Evolutionary conservation across 352 stramenopile species (phyloP).

Genomic region (Phytophthora hybrid): DNA sequence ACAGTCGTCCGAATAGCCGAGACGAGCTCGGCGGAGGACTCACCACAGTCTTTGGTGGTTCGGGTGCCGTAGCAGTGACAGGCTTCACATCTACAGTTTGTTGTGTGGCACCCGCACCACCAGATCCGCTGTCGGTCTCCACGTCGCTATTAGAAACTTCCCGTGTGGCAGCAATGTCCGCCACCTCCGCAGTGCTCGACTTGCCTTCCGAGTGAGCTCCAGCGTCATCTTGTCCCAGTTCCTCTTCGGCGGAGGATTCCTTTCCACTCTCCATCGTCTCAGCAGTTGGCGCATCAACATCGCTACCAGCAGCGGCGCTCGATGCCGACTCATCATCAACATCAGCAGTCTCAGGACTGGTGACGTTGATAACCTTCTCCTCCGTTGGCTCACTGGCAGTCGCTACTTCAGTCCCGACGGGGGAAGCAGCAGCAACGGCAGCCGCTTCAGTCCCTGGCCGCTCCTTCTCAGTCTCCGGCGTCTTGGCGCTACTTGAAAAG

Average conservation of each 20-base stretch:
- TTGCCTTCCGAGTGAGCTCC: not conserved
- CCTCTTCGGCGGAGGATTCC: not conserved
- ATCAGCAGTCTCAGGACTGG: not conserved
- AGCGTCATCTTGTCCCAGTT: not conserved
- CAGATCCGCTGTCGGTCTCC: not conserved
- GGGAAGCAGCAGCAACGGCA: not conserved
- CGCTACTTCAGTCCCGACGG: not conserved
- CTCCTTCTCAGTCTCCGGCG: not conserved
- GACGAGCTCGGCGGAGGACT: slow-evolving; percentile 11
- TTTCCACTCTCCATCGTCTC: not conserved
- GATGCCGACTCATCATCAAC: no score
- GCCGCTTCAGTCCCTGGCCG: not conserved
- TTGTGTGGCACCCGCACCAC: not conserved
- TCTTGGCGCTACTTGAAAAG: not conserved
- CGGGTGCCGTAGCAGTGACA: not conserved
- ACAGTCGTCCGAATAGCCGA: slow-evolving; percentile 7
- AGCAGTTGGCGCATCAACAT: not conserved
- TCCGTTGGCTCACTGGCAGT: not conserved
- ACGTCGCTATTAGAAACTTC: not conserved
- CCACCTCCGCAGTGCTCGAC: not conserved
- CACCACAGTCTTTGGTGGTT: not conserved
- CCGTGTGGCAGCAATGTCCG: no score
- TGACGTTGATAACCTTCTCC: not conserved
- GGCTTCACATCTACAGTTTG: not conserved
- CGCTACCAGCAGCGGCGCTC: not conserved